Base-by-base conservation (phyloP, 2,329 filamentous ascomycete genomes). In the Exophiala lecanii-corni region DNA sequence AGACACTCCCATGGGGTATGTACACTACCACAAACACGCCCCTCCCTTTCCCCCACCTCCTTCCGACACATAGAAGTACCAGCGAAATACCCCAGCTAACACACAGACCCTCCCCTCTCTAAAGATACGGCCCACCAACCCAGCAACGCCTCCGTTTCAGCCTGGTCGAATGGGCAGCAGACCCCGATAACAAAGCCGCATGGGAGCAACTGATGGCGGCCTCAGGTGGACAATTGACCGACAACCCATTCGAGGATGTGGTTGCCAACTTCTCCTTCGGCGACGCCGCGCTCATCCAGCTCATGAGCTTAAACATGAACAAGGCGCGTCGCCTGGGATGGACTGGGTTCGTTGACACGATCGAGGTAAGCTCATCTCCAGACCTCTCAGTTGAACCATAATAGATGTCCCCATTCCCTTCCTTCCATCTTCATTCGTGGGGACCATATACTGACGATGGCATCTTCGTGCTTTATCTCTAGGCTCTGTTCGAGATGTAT, bases 101-200 rank as follows among this genome's bases (percentile, higher is more conserved):
- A n/a, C n/a, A n/a, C n/a, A n/a, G n/a, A n/a, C n/a, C n/a, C n/a
- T n/a, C n/a, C n/a, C n/a, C n/a, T n/a, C n/a, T n/a, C 5, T 12
- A 9, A 31, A 51, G 49, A 16, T 51, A 69, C 40, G 49, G 49
- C 10, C 68, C 71, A 0, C 61, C 63, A 5, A 58, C 53, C 4
- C 64, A 58, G 4, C 56, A 66, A 9, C 62, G 65, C 1, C 62
- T 61, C 10, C 60, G 59, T 0, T 74, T 71, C 48, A 66, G 58
- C 2, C 54, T 76, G 1, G 57, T 62, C 0, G 60, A 68, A 13
- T 77, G 73, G 74, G 69, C 72, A 1, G 58, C 64, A 39, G 55
- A 64, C 32, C 55, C 60, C 0, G 65, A 68, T 23, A 71, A 75
- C 3, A 57, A 65, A 31, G 51, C 64, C 15, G 66, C 69, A 1